Evolutionary conservation across 2,329 filamentous ascomycete species (phyloP).

Genomic region (Aspergillus japonicus): DNA sequence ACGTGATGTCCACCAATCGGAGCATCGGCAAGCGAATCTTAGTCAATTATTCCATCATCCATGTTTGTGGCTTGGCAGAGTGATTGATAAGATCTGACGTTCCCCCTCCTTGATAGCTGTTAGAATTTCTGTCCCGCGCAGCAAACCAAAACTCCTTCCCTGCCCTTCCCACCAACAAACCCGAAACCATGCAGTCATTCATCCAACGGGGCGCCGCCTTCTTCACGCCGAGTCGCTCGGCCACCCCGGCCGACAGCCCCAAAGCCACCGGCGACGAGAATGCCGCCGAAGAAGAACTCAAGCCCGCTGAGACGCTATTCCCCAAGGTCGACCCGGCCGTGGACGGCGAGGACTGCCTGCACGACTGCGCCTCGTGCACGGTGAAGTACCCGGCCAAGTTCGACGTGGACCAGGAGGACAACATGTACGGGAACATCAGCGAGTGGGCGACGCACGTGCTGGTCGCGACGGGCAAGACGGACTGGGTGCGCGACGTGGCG

Average conservation of each 20-base stretch:
- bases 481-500: constrained; percentile 87
- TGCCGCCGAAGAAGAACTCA: constrained; percentile 42
- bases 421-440: constrained; percentile 80
- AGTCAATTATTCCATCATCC: constrained; percentile 21
- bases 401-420: constrained; percentile 70
- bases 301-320: constrained; percentile 62
- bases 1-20: constrained; percentile 8
- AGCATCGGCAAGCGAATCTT: neutral
- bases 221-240: constrained; percentile 30
- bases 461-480: constrained; percentile 91
- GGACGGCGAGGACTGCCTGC: constrained; percentile 85
- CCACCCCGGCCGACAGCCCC: constrained; percentile 19
- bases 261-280: constrained; percentile 8
- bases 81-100: constrained; percentile 36
- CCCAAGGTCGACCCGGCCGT: constrained; percentile 68
- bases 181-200: constrained; percentile 32
- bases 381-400: constrained; percentile 74
- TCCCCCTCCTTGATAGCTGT: neutral
- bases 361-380: constrained; percentile 80
- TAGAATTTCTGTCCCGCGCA: neutral
- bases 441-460: constrained; percentile 87
- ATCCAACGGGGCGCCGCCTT: constrained; percentile 36
- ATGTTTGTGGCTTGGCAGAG: constrained; percentile 14
- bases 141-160: neutral
- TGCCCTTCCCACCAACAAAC: neutral